Percentiles rank a stretch among this genome's conserved stretches.
phyloP scores from a whole-genome alignment of 1,139 yeast genomes.

The Starmera stellimalicola region DNA sequence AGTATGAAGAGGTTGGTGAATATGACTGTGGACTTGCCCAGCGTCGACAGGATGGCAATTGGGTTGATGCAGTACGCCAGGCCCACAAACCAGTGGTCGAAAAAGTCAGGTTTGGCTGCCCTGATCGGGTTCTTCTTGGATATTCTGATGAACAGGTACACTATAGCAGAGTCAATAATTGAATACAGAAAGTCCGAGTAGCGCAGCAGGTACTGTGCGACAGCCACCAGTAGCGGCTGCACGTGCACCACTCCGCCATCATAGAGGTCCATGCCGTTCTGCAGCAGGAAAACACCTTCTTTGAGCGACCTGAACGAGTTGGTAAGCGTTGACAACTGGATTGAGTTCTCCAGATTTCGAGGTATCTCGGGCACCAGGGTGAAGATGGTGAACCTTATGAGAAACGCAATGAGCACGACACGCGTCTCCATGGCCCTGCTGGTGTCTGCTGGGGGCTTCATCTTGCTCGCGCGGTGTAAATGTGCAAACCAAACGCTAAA shows the following conservation, averaged over 20 bases:
- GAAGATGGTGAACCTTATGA: constrained; percentile 11
- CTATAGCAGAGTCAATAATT: constrained; percentile 30
- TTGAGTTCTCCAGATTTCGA: constrained; percentile 37
- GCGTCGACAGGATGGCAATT: constrained; percentile 52
- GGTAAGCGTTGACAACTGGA: constrained; percentile 74
- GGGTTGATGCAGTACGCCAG: constrained; percentile 77
- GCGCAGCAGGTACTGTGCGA: constrained; percentile 21
- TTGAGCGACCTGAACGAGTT: constrained; percentile 55
- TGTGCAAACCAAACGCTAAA: no score
- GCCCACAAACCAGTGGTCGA: constrained; percentile 38
- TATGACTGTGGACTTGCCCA: constrained; percentile 59
- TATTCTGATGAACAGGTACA: constrained; percentile 24
- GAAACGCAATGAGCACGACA: constrained; percentile 8
- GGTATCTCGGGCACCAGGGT: constrained; percentile 12
- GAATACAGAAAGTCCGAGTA: constrained; percentile 29
- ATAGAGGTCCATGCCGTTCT: constrained; percentile 58
- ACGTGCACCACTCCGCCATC: constrained; percentile 85
- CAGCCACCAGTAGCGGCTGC: constrained; percentile 54
- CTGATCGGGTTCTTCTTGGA: constrained; percentile 20
- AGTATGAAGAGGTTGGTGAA: constrained; percentile 52
- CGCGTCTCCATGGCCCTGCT: constrained; percentile 1
- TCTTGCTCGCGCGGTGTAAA: no score
- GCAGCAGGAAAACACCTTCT: constrained; percentile 70
- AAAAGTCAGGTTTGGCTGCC: constrained; percentile 14
- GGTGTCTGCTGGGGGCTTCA: neutral